Evolutionary conservation across 225 moss, liverwort and hornwort species (phyloP).

Genomic region (Antitrichia curtipendula): DNA sequence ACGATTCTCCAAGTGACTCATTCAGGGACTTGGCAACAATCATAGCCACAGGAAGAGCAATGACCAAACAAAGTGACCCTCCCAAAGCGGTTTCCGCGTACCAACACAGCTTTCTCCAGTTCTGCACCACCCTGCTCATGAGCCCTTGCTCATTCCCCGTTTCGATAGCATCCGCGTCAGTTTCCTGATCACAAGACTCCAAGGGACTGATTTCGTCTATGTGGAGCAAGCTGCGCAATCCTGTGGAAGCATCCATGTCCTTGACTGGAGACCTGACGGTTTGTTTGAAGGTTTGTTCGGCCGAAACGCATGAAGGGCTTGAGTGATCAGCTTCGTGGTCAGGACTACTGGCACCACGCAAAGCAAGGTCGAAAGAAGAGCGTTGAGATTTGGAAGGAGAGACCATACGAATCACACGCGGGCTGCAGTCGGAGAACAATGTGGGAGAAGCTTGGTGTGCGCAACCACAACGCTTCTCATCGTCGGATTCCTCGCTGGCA

Average conservation of each 20-base stretch:
- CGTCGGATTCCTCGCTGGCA: constrained; percentile 69
- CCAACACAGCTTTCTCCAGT: constrained; percentile 19
- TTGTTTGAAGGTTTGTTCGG: background rate
- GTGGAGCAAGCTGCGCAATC: constrained; percentile 24
- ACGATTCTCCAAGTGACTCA: constrained; percentile 1
- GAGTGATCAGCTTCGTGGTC: background rate
- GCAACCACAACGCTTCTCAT: constrained; percentile 5
- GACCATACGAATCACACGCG: constrained; percentile 25
- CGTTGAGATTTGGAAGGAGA: background rate
- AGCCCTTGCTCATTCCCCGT: background rate
- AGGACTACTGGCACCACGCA: background rate
- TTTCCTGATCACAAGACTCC: background rate
- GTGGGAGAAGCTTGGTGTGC: constrained; percentile 6
- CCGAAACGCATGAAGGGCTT: background rate
- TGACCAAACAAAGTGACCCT: constrained; percentile 50
- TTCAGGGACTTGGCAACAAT: constrained; percentile 13
- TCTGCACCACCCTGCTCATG: background rate
- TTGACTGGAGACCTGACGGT: background rate
- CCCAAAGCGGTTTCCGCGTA: constrained; percentile 39
- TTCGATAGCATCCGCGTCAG: background rate
- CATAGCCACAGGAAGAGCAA: constrained; percentile 67
- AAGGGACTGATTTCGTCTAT: background rate
- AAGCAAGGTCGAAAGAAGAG: background rate
- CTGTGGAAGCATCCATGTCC: background rate
- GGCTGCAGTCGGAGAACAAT: constrained; percentile 1